Conservation (phyloP, 2,329 filamentous ascomycete species). For the Ophiocordyceps unilateralis region DNA sequence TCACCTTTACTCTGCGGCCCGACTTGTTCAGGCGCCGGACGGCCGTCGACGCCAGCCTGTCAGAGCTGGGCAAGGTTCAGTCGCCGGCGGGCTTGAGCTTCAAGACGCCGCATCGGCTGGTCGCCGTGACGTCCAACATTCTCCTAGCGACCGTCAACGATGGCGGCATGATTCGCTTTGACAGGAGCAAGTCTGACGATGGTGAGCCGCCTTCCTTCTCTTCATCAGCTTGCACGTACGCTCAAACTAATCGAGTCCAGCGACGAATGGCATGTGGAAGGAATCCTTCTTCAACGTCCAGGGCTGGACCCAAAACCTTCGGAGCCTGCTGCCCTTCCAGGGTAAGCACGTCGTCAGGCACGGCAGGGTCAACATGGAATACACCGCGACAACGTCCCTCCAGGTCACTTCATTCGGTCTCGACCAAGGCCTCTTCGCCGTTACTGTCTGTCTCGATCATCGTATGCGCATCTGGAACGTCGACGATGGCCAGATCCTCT, state of each 20-base stretch:
- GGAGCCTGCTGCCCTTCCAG: conserved; percentile 49
- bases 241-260: too few species aligned
- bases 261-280: conserved; percentile 33
- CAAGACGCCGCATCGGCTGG: conserved; percentile 64
- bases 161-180: conserved; percentile 57
- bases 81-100: conserved; percentile 57
- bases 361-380: conserved; percentile 47
- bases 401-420: conserved; percentile 34
- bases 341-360: conserved; percentile 45
- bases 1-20: conserved; percentile 66
- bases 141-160: conserved; percentile 69
- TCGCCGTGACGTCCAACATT: conserved; percentile 55
- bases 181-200: conserved; percentile 33
- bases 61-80: conserved; percentile 60
- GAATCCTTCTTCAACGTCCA: conserved; percentile 60
- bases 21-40: conserved; percentile 61
- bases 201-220: conserved; percentile 17
- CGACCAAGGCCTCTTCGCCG: conserved; percentile 35
- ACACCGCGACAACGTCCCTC: conserved; percentile 48
- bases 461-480: conserved; percentile 81
- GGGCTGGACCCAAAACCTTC: conserved; percentile 51
- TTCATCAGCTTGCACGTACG: too few species aligned
- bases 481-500: conserved; percentile 58
- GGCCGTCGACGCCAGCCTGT: conserved; percentile 55
- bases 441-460: conserved; percentile 81